Evolutionary conservation across 2,329 filamentous ascomycete genomes (phyloP).

Genomic region (Hyphodiscus sp.): DNA sequence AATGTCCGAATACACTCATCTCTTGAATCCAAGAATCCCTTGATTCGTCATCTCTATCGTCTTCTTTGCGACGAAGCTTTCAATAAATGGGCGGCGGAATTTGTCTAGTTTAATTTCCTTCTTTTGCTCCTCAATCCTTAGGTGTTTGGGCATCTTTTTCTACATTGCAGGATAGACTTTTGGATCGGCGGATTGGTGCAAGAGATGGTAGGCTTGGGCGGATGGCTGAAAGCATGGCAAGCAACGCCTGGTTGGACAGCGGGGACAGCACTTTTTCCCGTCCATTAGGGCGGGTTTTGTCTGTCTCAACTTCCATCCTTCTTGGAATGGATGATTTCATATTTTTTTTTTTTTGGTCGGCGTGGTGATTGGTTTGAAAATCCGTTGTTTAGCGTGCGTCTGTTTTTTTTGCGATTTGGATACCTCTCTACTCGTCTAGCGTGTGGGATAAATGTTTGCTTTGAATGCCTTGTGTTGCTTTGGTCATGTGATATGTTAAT

Average conservation of each 20-base stretch:
- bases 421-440: neutral
- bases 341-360: neutral
- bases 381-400: neutral
- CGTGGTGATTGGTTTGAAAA: neutral
- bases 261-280: slow-evolving; percentile 39
- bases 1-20: slow-evolving; percentile 7
- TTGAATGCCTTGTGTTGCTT: neutral
- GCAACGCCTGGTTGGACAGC: slow-evolving; percentile 22
- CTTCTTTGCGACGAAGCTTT: slow-evolving; percentile 22
- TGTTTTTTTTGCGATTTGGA: neutral
- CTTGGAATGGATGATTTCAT: slow-evolving; percentile 10
- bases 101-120: slow-evolving; percentile 13
- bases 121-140: slow-evolving; percentile 7
- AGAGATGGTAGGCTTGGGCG: slow-evolving; percentile 5
- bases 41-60: slow-evolving; percentile 27
- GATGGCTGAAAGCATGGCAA: slow-evolving; percentile 20
- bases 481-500: neutral
- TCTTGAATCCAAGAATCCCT: slow-evolving; percentile 38
- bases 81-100: slow-evolving; percentile 11
- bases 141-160: slow-evolving; percentile 1
- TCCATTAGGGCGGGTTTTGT: slow-evolving; percentile 25
- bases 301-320: slow-evolving; percentile 15
- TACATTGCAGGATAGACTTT: slow-evolving; percentile 6
- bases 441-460: neutral
- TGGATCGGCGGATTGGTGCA: neutral